Percentiles rank a stretch among this genome's conserved stretches.
Conservation (phyloP, 352 stramenopile genomes). For the Phytophthora quininea region DNA sequence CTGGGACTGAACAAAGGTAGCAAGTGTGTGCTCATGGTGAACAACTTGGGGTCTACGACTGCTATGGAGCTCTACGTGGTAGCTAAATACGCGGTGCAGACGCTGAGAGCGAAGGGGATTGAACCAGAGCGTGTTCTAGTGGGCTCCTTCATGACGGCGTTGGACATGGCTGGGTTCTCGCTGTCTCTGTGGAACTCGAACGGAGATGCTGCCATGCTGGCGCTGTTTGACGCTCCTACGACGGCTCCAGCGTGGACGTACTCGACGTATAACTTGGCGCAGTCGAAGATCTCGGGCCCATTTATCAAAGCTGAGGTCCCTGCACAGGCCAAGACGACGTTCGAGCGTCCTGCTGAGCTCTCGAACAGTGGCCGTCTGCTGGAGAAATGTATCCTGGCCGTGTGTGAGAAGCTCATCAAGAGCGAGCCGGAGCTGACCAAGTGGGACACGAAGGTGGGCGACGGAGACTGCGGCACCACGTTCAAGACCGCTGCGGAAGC, state of each 20-base stretch:
- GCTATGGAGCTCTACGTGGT: constrained; percentile 97
- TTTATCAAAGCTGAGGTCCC: constrained; percentile 42
- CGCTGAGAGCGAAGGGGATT: constrained; percentile 63
- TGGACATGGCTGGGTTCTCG: constrained; percentile 97
- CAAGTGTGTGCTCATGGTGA: constrained; percentile 91
- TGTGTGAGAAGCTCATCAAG: constrained; percentile 83
- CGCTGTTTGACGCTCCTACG: constrained; percentile 64
- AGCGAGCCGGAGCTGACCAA: constrained; percentile 92
- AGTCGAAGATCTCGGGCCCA: constrained; percentile 30
- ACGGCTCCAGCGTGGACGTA: constrained; percentile 75
- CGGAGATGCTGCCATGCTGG: constrained; percentile 51
- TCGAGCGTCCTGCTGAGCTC: constrained; percentile 49
- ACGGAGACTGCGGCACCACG: constrained; percentile 97
- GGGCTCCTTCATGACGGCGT: constrained; percentile 96
- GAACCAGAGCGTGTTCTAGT: constrained; percentile 90
- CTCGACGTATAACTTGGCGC: constrained; percentile 47
- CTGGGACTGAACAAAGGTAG: constrained; percentile 44
- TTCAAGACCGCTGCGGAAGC: constrained; percentile 93
- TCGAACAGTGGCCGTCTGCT: constrained; percentile 43
- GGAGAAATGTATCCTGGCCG: constrained; percentile 69
- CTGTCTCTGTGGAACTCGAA: constrained; percentile 90
- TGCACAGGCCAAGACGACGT: constrained; percentile 32
- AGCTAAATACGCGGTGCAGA: constrained; percentile 76
- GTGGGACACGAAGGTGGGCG: constrained; percentile 96
- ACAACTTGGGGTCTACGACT: constrained; percentile 95